Evolutionary conservation across 169 alveolate species (phyloP), one percentile per base, ranked within the genome.

Genomic region (Plasmodium vinckei): DNA sequence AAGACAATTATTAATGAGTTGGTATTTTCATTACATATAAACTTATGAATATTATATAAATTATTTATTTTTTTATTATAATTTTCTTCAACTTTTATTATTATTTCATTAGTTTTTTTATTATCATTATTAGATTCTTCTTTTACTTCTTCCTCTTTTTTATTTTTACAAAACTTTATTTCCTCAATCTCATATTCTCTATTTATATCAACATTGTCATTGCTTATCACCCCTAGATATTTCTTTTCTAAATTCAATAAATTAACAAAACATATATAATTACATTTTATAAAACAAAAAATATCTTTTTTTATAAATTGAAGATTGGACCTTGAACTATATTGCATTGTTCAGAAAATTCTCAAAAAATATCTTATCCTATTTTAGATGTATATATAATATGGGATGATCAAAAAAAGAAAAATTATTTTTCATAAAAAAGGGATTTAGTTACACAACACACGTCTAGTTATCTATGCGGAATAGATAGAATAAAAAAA

Each of bases 281-380:
- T 53, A 33, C 57, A 73, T 25, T 63, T 64, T 68, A 77, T 15
- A 33, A 77, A 64, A 69, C 88, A 77, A 64, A 56, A 33, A 47
- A 77, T 46, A 19, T 77, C 15, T 17, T 63, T 44, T 42, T 75
- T 77, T 39, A 77, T 77, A 53, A 63, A 64, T 12, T 77, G 88
- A 6, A 77, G 63, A 68, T 46, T 9, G 51, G 10, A 10, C 15
- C 17, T n/a, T 12, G 72, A 60, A 61, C 49, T 60, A 59, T 60
- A 73, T 42, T 54, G 77, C 77, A 56, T 69, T 44, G 47, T 69
- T 51, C 42, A 33, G 42, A 33, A 33, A 33, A 3, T 33, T 33
- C 42, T 33, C 7, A 33, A 33, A 33, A 33, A n/a, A n/a, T n/a
- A 3, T 33, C 4, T 33, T 33, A 7, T 4, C 42, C 7, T 33